A percentile compares a stretch with the other conserved stretches of the same genome.
These are phyloP conservation scores for Entomortierella chlamydospora DNA, from an alignment of 192 early-diverging fungal species.

Conservation along the genomic window DNA sequence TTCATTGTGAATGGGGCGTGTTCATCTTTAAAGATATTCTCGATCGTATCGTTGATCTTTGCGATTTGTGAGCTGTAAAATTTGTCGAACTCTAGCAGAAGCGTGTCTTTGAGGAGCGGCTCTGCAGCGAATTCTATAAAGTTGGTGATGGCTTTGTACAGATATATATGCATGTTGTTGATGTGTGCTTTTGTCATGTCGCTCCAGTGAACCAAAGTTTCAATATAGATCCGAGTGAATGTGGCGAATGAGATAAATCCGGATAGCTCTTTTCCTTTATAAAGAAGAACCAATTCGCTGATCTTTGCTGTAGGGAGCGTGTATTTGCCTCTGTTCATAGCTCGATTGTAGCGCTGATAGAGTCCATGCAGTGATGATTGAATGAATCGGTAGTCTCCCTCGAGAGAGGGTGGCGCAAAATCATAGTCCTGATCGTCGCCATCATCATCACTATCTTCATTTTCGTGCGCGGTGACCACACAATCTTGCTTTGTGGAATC, in stretches of 20 bases:
- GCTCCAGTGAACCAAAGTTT: conserved; percentile 23
- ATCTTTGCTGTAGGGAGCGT: conserved; percentile 32
- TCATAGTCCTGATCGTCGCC: conserved; percentile 6
- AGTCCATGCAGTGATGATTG: conserved; percentile 30
- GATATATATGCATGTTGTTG: conserved; percentile 26
- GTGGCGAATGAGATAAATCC: conserved; percentile 47
- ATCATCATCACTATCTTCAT: neutral
- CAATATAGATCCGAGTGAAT: conserved; percentile 42
- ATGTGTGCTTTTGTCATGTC: conserved; percentile 35
- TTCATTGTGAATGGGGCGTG: conserved; percentile 40
- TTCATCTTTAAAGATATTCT: conserved; percentile 34
- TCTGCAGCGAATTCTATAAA: conserved; percentile 26
- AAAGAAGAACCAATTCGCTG: conserved; percentile 23
- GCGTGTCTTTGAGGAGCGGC: conserved; percentile 26
- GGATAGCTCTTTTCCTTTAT: conserved; percentile 40
- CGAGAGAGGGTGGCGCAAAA: neutral
- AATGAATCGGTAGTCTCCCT: conserved; percentile 19
- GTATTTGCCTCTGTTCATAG: conserved; percentile 34
- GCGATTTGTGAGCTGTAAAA: conserved; percentile 30
- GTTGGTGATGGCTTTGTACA: conserved; percentile 23
- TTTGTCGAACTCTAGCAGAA: conserved; percentile 39
- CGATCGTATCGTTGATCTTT: conserved; percentile 32
- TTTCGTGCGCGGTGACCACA: neutral
- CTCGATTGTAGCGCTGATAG: conserved; percentile 25
- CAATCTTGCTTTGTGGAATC: conserved; percentile 2